phyloP scores from a whole-genome alignment of 2,329 filamentous ascomycete genomes.

The Penicillium rolfsii region DNA sequence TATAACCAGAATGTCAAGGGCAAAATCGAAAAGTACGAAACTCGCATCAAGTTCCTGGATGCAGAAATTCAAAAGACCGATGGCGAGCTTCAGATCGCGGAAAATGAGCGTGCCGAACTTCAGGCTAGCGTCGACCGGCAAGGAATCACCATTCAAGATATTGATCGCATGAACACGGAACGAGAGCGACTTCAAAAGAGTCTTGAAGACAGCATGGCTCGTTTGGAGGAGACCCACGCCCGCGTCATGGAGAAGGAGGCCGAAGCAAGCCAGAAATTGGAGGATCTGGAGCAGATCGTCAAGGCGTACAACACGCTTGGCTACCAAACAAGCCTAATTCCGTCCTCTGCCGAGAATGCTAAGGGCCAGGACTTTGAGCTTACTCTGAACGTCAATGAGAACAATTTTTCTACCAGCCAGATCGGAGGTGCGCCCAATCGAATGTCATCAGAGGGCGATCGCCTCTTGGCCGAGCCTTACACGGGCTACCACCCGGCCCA shows the following conservation, averaged over 20 bases:
- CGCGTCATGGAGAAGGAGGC: slow-evolving; percentile 81
- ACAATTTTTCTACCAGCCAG: slow-evolving; percentile 72
- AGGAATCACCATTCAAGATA: slow-evolving; percentile 96
- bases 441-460: slow-evolving; percentile 64
- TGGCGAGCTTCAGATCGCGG: slow-evolving; percentile 74
- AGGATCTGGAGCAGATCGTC: slow-evolving; percentile 87
- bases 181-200: slow-evolving; percentile 89
- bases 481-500: slow-evolving; percentile 90
- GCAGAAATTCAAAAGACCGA: slow-evolving; percentile 81
- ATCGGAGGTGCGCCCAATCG: slow-evolving; percentile 54
- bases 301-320: slow-evolving; percentile 92
- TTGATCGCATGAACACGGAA: slow-evolving; percentile 97
- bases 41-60: slow-evolving; percentile 77
- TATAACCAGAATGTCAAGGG: slow-evolving; percentile 85
- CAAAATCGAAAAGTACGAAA: slow-evolving; percentile 86
- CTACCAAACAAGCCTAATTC: slow-evolving; percentile 91
- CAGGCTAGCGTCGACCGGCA: slow-evolving; percentile 89
- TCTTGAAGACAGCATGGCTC: slow-evolving; percentile 73
- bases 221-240: slow-evolving; percentile 83
- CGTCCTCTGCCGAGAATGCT: slow-evolving; percentile 79
- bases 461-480: slow-evolving; percentile 77
- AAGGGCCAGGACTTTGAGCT: slow-evolving; percentile 86
- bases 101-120: slow-evolving; percentile 77
- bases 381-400: slow-evolving; percentile 76
- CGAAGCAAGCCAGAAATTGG: slow-evolving; percentile 83